phyloP scores from a whole-genome alignment of 1,139 yeast species.

The Sugiyamaella paludigena region DNA sequence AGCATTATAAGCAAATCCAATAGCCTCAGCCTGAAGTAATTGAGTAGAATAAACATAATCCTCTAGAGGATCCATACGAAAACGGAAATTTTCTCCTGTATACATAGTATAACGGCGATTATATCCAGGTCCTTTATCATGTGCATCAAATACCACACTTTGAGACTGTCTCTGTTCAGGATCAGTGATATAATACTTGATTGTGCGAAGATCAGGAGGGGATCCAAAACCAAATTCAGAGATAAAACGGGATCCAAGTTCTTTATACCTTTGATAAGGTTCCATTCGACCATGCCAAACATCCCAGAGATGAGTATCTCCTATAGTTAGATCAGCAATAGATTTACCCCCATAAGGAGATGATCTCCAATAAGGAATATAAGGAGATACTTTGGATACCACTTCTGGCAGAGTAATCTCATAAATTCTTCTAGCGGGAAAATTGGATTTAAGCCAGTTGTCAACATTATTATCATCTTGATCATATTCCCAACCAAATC shows the following conservation, averaged over 20 bases:
- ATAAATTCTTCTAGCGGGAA: constrained; percentile 43
- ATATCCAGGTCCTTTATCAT: constrained; percentile 44
- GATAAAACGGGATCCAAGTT: constrained; percentile 45
- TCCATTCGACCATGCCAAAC: constrained; percentile 51
- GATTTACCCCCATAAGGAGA: constrained; percentile 45
- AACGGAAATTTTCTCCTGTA: constrained; percentile 42
- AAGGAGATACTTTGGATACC: constrained; percentile 32
- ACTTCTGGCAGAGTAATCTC: constrained; percentile 43
- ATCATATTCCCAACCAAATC: constrained; percentile 38
- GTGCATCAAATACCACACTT: constrained; percentile 41
- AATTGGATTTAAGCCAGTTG: constrained; percentile 34
- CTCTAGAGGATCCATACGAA: constrained; percentile 36
- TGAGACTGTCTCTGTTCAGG: constrained; percentile 41
- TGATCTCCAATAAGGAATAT: constrained; percentile 42
- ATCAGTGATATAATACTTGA: constrained; percentile 38
- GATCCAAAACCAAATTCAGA: constrained; percentile 51
- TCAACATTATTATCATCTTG: constrained; percentile 33
- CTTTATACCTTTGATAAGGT: constrained; percentile 45
- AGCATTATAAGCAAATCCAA: constrained; percentile 42
- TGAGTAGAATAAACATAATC: constrained; percentile 35
- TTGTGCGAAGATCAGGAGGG: constrained; percentile 39
- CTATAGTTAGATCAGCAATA: constrained; percentile 41
- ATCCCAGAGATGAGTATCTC: constrained; percentile 52
- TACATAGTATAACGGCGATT: constrained; percentile 45
- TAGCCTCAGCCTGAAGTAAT: constrained; percentile 48